Base-by-base conservation (phyloP, 2,329 filamentous ascomycete genomes). In the Zymoseptoria tritici region DNA sequence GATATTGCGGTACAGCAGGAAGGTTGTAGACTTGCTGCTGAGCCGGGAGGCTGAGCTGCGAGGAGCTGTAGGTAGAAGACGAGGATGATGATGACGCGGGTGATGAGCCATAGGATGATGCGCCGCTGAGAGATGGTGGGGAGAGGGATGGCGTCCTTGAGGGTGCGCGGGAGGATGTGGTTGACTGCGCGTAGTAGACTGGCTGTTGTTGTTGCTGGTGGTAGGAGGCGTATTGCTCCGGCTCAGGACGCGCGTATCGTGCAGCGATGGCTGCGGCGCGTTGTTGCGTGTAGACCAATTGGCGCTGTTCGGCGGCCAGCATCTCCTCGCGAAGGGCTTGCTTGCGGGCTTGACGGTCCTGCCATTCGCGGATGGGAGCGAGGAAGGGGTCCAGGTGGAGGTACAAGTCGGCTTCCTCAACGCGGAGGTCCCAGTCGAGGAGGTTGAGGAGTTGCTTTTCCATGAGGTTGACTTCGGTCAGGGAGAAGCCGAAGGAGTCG, bases 381-480 rank as follows among this genome's bases (percentile, higher is more conserved):
- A 99, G 83, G 81, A 97, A 97, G 50, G 84, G 84, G 68, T 97
- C 91, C 49, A 97, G 82, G 74, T 96, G 90, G 66, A 81, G 81
- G 79, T 96, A 91, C 51, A 99, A 86, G 70, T 97, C 91, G 58
- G 92, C 82, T 71, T 91, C 85, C 50, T 82, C 86, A 71, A 99
- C 91, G 67, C 90, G 84, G 62, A 96, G 84, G 67, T 99, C 91
- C 91, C 92, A 99, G 73, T 97, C 90, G 52, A 99, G 82, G 51
- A 99, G 84, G 80, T 91, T 94, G 56, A 99, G 87, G 29, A 99
- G 83, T 78, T 99, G 94, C 83, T 96, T 95, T 83, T 99, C 94
- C 94, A 99, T 99, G 63, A 97, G 83, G 80, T 99, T 99, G 70
- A 99, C 94, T 78, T 99, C 94, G 42, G 90, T 94, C 67, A 92